Evolutionary conservation across 2,329 filamentous ascomycete species (phyloP).

Genomic region (Apiospora rasikravindrae): DNA sequence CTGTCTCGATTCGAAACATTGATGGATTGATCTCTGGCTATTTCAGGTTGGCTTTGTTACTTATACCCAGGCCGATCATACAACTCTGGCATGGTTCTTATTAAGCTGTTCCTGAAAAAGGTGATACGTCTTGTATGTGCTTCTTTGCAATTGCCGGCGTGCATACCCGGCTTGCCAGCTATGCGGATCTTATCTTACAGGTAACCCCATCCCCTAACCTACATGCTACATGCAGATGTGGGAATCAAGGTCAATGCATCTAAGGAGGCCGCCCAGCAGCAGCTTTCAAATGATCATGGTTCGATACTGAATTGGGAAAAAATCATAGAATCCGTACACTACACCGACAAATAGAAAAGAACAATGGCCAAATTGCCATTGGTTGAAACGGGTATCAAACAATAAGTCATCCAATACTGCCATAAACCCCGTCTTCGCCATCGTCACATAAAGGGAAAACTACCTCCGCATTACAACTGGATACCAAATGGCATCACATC

Average conservation of each 20-base stretch:
- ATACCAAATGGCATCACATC: not conserved
- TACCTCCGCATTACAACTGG: not conserved
- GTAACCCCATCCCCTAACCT: not conserved
- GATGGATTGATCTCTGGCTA: not conserved
- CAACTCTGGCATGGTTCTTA: not conserved
- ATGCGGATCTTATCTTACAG: not conserved
- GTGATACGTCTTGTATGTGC: not conserved
- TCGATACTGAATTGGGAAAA: not conserved
- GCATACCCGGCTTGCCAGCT: not conserved
- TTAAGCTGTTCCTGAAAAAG: not conserved
- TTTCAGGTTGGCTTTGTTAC: not conserved
- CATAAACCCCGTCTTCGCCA: not conserved
- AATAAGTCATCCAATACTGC: constrained; percentile 9
- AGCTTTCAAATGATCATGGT: no score
- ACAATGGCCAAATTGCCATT: constrained; percentile 7
- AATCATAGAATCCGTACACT: not conserved
- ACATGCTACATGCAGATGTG: not conserved
- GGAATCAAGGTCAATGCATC: not conserved
- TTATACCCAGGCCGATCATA: not conserved
- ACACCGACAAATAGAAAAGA: not conserved
- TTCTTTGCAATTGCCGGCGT: not conserved
- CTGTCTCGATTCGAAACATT: not conserved
- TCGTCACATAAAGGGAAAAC: not conserved
- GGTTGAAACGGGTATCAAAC: constrained; percentile 14
- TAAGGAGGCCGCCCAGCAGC: not conserved